Conservation (phyloP, 116 monocot species). For the Phalaenopsis hybrid region DNA sequence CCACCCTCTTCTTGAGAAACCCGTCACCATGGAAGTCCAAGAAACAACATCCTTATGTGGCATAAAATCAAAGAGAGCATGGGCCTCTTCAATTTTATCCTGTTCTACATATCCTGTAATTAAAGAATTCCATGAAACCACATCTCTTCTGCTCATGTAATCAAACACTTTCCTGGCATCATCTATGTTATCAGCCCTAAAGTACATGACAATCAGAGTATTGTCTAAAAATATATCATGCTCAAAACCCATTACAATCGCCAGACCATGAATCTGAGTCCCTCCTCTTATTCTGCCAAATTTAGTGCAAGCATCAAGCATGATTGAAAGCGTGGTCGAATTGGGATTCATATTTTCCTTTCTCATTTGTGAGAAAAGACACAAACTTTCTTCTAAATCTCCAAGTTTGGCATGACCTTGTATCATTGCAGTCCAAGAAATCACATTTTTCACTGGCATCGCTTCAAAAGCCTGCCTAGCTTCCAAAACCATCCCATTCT, state of each 20-base stretch:
- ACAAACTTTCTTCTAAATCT: slow-evolving; percentile 31
- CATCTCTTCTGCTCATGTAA: slow-evolving; percentile 38
- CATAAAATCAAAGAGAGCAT: slow-evolving; percentile 36
- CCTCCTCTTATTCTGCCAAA: slow-evolving; percentile 24
- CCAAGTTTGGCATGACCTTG: slow-evolving; percentile 40
- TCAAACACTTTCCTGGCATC: slow-evolving; percentile 34
- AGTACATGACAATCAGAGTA: slow-evolving; percentile 53
- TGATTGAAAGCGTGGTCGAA: slow-evolving; percentile 36
- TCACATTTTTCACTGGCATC: slow-evolving; percentile 58
- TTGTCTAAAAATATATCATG: slow-evolving; percentile 38
- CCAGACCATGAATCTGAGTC: slow-evolving; percentile 41
- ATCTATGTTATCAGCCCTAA: slow-evolving; percentile 23
- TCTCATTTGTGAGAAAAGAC: slow-evolving; percentile 40
- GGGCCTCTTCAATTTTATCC: slow-evolving; percentile 35
- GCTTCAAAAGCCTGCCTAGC: slow-evolving; percentile 31
- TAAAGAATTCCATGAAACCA: slow-evolving; percentile 65
- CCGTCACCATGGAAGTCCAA: slow-evolving; percentile 57
- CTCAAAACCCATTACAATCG: slow-evolving; percentile 32
- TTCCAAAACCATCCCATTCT: slow-evolving; percentile 35
- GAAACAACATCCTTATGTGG: slow-evolving; percentile 54
- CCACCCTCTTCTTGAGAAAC: slow-evolving; percentile 45
- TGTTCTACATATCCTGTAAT: slow-evolving; percentile 41
- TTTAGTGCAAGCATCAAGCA: slow-evolving; percentile 39
- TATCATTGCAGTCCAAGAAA: slow-evolving; percentile 68
- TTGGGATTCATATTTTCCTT: slow-evolving; percentile 31